Evolutionary conservation across 2,329 filamentous ascomycete species (phyloP).

Genomic region (Penicillium griseofulvum): DNA sequence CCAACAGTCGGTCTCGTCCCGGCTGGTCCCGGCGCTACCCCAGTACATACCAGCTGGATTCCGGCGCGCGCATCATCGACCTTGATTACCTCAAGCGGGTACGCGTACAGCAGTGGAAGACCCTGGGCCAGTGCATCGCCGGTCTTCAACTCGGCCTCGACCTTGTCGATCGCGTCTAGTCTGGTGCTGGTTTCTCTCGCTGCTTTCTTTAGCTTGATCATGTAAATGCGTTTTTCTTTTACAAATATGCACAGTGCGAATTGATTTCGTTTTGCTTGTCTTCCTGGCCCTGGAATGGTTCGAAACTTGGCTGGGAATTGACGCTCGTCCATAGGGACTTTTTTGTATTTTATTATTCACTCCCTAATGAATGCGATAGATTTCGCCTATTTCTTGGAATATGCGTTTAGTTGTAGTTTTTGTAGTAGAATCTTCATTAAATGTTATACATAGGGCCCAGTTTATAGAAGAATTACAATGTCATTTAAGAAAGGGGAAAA

Average conservation of each 20-base stretch:
- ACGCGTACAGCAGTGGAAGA: background rate
- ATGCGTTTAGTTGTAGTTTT: too few species aligned
- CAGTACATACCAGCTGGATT: constrained; percentile 18
- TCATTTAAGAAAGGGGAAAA: too few species aligned
- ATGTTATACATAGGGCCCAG: too few species aligned
- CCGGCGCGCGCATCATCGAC: constrained; percentile 21
- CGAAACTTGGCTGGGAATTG: background rate
- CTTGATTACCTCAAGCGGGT: constrained; percentile 6
- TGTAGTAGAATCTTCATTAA: too few species aligned
- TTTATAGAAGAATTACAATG: too few species aligned
- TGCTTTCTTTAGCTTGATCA: constrained; percentile 12
- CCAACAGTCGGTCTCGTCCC: constrained; percentile 36
- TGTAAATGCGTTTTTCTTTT: constrained; percentile 1
- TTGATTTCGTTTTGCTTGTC: background rate
- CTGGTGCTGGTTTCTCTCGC: constrained; percentile 13
- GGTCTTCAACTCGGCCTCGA: constrained; percentile 15
- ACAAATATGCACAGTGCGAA: constrained; percentile 5
- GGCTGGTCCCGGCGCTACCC: constrained; percentile 15
- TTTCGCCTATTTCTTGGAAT: constrained; percentile 8
- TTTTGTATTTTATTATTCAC: constrained; percentile 14
- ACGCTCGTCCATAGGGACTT: background rate
- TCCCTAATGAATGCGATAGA: constrained; percentile 15
- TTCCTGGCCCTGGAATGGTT: background rate
- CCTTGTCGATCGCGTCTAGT: constrained; percentile 10
- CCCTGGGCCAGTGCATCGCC: constrained; percentile 9